Base-by-base conservation (phyloP, 2,329 filamentous ascomycete species). In the Pyrenophora graminea region DNA sequence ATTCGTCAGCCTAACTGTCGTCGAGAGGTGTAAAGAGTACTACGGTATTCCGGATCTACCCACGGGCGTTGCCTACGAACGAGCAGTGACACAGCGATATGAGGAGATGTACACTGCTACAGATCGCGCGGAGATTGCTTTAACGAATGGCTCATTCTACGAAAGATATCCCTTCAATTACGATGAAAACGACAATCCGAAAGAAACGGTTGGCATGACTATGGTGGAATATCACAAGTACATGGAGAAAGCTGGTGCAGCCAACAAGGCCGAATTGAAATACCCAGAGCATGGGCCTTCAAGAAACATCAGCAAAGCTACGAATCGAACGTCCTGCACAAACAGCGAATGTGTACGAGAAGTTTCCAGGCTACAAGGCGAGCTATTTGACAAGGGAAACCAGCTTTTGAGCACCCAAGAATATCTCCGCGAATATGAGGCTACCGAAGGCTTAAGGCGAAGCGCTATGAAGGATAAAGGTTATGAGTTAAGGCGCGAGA, bases 121-220 rank as follows among this genome's bases (percentile, higher is more conserved):
- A 39, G 49, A 52, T 1, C 39, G 49, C 8, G 10, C 4, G 2
- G 18, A 19, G 0, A 34, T 25, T 4, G 49, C 39, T 6, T 30
- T 34, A 0, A 13, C 39, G 1, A 52, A 48, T 4, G 49, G 45
- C 6, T 43, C 49, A 1, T 48, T 52, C 8, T 30, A 52, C 5
- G 19, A 21, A 12, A 39, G 49, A 4, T 52, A 36, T 2, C 49
- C 49, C 0, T 52, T 41, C 49, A 52, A 52, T 17, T 52, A 43
- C 34, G 30, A 39, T 4, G 9, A 39, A 15, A 10, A 39, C 23
- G 39, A 48, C 17, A 18, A 23, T 12, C 49, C 34, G 7, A 52
- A 52, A 3, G 45, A 43, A 10, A 9, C 6, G 1, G 30, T 52
- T 7, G 39, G 39, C 3, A 48, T 52, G 27, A 19, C 45, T 1